Evolutionary conservation across 1,139 yeast species (phyloP).

Genomic region (Nadsonia commutata): DNA sequence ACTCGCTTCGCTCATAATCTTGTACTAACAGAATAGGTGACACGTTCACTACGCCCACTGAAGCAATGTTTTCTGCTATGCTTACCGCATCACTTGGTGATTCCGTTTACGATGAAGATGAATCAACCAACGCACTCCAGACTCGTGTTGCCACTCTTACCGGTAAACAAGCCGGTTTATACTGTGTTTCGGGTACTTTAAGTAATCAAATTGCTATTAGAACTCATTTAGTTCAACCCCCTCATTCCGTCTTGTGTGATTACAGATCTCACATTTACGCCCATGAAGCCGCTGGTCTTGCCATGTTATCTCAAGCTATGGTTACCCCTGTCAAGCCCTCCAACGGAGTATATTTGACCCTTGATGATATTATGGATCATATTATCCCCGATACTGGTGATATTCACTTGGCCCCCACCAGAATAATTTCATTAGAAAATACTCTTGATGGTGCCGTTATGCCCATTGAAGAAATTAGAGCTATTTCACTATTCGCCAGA

Average conservation of each 20-base stretch:
- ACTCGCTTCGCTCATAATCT: background rate
- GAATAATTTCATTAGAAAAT: conserved; percentile 72
- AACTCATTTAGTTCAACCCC: conserved; percentile 69
- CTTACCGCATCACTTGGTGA: conserved; percentile 60
- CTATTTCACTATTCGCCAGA: conserved; percentile 59
- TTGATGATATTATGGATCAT: conserved; percentile 57
- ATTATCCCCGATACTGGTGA: conserved; percentile 50
- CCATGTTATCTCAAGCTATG: conserved; percentile 84
- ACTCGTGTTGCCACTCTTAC: conserved; percentile 49
- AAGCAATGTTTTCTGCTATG: conserved; percentile 54
- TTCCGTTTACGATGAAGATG: conserved; percentile 78
- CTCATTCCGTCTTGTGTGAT: conserved; percentile 74
- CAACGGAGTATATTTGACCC: conserved; percentile 61
- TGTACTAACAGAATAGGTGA: conserved; percentile 31
- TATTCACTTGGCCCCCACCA: conserved; percentile 82
- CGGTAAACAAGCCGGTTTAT: conserved; percentile 74
- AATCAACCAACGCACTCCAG: conserved; percentile 52
- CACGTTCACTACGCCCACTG: conserved; percentile 86
- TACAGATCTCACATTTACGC: conserved; percentile 70
- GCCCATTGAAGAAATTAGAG: conserved; percentile 67
- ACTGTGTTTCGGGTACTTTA: conserved; percentile 80
- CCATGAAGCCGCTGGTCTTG: conserved; percentile 85
- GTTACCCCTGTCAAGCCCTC: conserved; percentile 68
- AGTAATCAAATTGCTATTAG: conserved; percentile 81
- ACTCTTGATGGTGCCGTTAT: conserved; percentile 72